A percentile compares a stretch with the other conserved stretches of the same genome.
These are phyloP conservation scores for Sarocladiaceae sp. DNA, from an alignment of 2,329 filamentous ascomycete species.

Conservation along the genomic window DNA sequence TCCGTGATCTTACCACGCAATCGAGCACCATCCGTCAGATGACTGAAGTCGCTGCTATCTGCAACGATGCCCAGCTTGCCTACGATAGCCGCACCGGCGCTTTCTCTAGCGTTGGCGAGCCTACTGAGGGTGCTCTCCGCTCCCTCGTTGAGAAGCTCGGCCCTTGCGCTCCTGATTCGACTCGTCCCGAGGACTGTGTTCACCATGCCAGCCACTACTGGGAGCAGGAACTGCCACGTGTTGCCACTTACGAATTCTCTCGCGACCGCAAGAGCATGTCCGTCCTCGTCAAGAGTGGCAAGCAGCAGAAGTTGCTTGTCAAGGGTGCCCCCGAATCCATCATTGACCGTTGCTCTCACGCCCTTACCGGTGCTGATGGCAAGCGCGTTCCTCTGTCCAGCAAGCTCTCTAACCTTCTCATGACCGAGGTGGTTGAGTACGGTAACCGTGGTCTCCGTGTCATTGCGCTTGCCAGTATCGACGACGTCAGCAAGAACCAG, in stretches of 20 bases:
- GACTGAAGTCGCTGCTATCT: constrained; percentile 67
- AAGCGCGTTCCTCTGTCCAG: constrained; percentile 69
- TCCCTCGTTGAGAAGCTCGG: constrained; percentile 93
- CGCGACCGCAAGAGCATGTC: constrained; percentile 99
- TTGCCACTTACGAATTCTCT: constrained; percentile 94
- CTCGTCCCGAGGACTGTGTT: constrained; percentile 58
- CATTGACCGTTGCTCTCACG: constrained; percentile 84
- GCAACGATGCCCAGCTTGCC: constrained; percentile 82
- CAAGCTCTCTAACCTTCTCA: constrained; percentile 65
- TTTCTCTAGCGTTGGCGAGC: constrained; percentile 85
- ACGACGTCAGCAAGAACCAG: constrained; percentile 67
- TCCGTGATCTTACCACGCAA: constrained; percentile 63
- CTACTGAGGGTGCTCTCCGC: constrained; percentile 89
- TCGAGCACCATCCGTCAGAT: constrained; percentile 80
- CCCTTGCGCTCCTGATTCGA: constrained; percentile 60
- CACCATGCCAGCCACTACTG: constrained; percentile 84
- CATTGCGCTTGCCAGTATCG: constrained; percentile 84
- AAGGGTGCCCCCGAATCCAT: constrained; percentile 96
- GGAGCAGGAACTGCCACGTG: constrained; percentile 67
- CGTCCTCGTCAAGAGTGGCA: constrained; percentile 72
- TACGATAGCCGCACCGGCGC: constrained; percentile 72
- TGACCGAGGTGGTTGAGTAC: constrained; percentile 80
- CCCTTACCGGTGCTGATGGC: constrained; percentile 72
- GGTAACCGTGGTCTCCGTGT: constrained; percentile 91
- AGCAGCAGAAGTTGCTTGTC: constrained; percentile 77